A percentile compares a stretch with the other conserved stretches of the same genome.
Conservation (phyloP, 225 moss, liverwort and hornwort genomes). For the Polytrichum commune region DNA sequence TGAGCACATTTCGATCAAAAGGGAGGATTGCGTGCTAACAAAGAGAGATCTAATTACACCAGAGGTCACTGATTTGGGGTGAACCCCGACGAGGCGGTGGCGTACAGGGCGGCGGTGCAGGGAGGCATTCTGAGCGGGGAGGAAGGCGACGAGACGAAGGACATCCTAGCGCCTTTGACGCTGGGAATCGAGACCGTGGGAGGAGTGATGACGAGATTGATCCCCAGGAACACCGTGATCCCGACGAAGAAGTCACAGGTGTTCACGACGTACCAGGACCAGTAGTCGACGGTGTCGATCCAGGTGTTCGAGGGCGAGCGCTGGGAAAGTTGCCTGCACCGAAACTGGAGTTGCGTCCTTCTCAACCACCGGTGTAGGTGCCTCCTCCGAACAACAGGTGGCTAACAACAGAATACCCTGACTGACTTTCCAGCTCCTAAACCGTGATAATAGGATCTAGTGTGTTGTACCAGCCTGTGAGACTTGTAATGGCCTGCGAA, state of each 20-base stretch:
- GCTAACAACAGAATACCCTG: too few species aligned
- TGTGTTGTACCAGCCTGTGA: too few species aligned
- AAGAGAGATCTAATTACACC: too few species aligned
- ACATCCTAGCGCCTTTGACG: conserved; percentile 49
- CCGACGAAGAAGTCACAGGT: conserved; percentile 64
- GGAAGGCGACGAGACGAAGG: conserved; percentile 61
- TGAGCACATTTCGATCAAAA: too few species aligned
- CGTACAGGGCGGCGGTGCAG: conserved; percentile 54
- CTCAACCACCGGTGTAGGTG: too few species aligned
- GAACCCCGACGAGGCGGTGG: conserved; percentile 59
- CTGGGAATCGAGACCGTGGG: conserved; percentile 56
- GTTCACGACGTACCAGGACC: conserved; percentile 63
- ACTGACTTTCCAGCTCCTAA: too few species aligned
- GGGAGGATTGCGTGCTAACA: too few species aligned
- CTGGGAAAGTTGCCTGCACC: conserved; percentile 53
- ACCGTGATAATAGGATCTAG: too few species aligned
- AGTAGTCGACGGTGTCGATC: conserved; percentile 57
- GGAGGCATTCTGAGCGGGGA: conserved; percentile 59
- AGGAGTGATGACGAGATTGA: conserved; percentile 58
- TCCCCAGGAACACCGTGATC: conserved; percentile 48
- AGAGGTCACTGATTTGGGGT: conserved; percentile 5
- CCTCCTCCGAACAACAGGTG: too few species aligned
- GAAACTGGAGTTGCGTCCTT: too few species aligned
- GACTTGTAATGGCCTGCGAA: too few species aligned
- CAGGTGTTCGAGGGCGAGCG: conserved; percentile 64